Evolutionary conservation across 345 rosid species (phyloP).

Genomic region (Acer negundo): DNA sequence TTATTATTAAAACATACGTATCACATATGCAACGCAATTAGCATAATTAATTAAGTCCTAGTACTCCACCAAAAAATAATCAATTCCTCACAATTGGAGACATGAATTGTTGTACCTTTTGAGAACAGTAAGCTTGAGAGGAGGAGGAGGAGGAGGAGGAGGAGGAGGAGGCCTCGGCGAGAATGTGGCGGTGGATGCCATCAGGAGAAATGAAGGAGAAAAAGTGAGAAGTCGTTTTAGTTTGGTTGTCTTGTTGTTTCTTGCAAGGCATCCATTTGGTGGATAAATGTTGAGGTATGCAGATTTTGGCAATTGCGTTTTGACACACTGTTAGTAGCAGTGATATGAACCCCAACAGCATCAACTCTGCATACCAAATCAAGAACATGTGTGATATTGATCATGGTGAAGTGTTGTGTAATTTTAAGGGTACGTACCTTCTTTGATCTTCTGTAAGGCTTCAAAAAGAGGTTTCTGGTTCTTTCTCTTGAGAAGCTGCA

Average conservation of each 20-base stretch:
- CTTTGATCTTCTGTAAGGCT: conserved; percentile 83
- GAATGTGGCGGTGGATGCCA: no score
- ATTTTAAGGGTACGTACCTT: conserved; percentile 43
- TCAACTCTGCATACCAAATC: conserved; percentile 56
- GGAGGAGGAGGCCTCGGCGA: no score
- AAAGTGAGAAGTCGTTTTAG: no score
- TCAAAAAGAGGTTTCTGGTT: conserved; percentile 72
- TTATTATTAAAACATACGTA: background rate
- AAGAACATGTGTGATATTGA: no score
- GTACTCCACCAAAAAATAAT: background rate
- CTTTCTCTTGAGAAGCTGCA: conserved; percentile 58
- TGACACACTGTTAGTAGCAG: conserved; percentile 67
- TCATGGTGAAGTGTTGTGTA: no score
- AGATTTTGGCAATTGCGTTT: conserved; percentile 40
- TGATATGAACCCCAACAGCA: conserved; percentile 87
- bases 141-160: no score
- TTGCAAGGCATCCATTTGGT: conserved; percentile 60
- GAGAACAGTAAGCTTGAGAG: no score
- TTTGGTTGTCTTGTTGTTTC: no score
- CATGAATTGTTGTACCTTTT: no score
- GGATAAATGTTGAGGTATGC: conserved; percentile 46
- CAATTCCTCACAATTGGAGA: no score
- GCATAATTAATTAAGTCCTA: background rate
- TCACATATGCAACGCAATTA: background rate
- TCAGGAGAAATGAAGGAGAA: no score